These are phyloP conservation scores for Cadophora gregata DNA, from an alignment of 2,329 filamentous ascomycete genomes.

Conservation along the genomic window DNA sequence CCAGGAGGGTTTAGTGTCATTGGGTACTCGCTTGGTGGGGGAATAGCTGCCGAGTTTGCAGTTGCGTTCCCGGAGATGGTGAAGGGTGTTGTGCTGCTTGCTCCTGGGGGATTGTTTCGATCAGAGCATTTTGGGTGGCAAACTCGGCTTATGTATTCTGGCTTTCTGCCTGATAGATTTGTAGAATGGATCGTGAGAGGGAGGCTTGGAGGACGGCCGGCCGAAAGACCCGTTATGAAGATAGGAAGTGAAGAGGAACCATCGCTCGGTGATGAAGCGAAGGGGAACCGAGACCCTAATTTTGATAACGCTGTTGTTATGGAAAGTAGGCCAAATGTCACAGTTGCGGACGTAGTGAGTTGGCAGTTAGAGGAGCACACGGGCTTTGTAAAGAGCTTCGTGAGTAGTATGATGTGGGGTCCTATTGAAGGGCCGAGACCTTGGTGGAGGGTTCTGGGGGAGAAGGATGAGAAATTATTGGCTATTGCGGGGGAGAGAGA, in stretches of 20 bases:
- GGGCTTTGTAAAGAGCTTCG: slow-evolving; percentile 66
- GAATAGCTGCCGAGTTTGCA: slow-evolving; percentile 73
- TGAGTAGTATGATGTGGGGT: slow-evolving; percentile 60
- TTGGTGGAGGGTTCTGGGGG: slow-evolving; percentile 55
- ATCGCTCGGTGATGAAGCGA: slow-evolving; percentile 30
- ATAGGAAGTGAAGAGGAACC: slow-evolving; percentile 23
- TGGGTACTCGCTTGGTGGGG: slow-evolving; percentile 83
- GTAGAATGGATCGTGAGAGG: slow-evolving; percentile 30
- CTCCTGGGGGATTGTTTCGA: slow-evolving; percentile 77
- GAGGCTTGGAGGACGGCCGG: slow-evolving; percentile 19
- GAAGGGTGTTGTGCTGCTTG: slow-evolving; percentile 74
- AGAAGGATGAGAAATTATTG: slow-evolving; percentile 58
- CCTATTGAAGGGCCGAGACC: slow-evolving; percentile 60
- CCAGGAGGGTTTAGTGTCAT: slow-evolving; percentile 67
- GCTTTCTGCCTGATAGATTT: slow-evolving; percentile 58
- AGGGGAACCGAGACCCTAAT: slow-evolving; percentile 26
- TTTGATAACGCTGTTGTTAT: slow-evolving; percentile 36
- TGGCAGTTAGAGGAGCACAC: slow-evolving; percentile 63
- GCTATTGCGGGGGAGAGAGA: slow-evolving; percentile 52
- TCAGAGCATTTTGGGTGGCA: slow-evolving; percentile 57
- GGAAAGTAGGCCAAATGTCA: slow-evolving; percentile 29
- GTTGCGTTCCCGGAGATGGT: slow-evolving; percentile 72
- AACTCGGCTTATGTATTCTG: slow-evolving; percentile 59
- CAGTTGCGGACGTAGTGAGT: slow-evolving; percentile 48
- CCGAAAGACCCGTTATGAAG: slow-evolving; percentile 14